A percentile compares a stretch with the other conserved stretches of the same genome.
Conservation (phyloP, 805 yeast genomes). For the Saccharomycopsis sp. region DNA sequence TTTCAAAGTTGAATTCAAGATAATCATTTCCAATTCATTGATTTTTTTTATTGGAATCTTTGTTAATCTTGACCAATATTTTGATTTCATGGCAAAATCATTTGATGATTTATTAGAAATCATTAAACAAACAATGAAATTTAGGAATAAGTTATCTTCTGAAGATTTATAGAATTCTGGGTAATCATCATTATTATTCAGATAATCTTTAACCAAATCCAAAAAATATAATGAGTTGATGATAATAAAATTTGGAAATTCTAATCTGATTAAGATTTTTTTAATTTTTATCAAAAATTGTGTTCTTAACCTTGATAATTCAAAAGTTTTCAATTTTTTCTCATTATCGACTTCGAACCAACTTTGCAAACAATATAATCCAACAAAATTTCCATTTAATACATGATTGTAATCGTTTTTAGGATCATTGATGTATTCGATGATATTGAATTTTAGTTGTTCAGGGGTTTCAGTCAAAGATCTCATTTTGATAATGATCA, state of each 20-base stretch:
- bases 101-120: slow-evolving; percentile 16
- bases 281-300: slow-evolving; percentile 17
- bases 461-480: slow-evolving; percentile 12
- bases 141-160: slow-evolving; percentile 18
- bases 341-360: slow-evolving; percentile 15
- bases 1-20: slow-evolving; percentile 12
- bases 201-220: slow-evolving; percentile 16
- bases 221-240: slow-evolving; percentile 16
- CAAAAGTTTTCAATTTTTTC: slow-evolving; percentile 11
- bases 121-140: slow-evolving; percentile 18
- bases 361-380: slow-evolving; percentile 14
- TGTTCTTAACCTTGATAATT: slow-evolving; percentile 14
- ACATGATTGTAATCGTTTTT: slow-evolving; percentile 16
- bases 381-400: slow-evolving; percentile 17
- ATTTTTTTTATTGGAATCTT: slow-evolving; percentile 17
- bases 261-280: slow-evolving; percentile 16
- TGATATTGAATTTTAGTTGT: slow-evolving; percentile 10
- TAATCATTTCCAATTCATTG: slow-evolving; percentile 16
- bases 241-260: slow-evolving; percentile 18
- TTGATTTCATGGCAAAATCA: slow-evolving; percentile 18
- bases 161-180: slow-evolving; percentile 16
- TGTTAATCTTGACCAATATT: slow-evolving; percentile 18
- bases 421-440: slow-evolving; percentile 14
- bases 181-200: slow-evolving; percentile 7
- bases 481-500: too few species aligned